Base-by-base conservation (phyloP, 345 rosid genomes). In the Alliaria petiolata region DNA sequence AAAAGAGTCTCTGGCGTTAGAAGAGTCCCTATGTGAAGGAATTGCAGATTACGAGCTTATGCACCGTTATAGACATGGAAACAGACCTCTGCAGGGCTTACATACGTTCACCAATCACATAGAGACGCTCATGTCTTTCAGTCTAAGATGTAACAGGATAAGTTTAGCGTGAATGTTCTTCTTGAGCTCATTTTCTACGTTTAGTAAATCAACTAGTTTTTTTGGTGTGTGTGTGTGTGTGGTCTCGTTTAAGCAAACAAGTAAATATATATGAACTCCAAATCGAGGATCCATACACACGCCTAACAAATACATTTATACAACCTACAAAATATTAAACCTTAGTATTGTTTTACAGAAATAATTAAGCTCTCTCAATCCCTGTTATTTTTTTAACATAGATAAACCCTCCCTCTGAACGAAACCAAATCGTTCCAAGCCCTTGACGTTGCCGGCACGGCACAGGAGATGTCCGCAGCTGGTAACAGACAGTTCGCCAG, bases 401-500 rank as follows among this genome's bases (percentile, higher is more conserved):
- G 53, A 36, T 39, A 20, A 20, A 2, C 46, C 47, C 35, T n/a
- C n/a, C n/a, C n/a, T 55, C 28, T 12, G 39, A 31, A 38, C 53
- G 61, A 57, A 38, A 63, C 59, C 22, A 69, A 6, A 19, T 69
- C 75, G 69, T 6, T 62, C 71, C 54, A 70, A 55, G 36, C 35
- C 12, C 53, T 12, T 56, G 71, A 17, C 8, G 51, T 70, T 49
- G 67, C 47, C 3, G 79, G 79, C 33, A 76, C 71, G 7, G 79
- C 79, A 22, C 68, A 7, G 0, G 78, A 74, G 20, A 74, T 67
- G 0, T 74, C 78, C 2, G 72, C 67, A 30, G 78, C 78, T 2
- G 78, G 72, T 40, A 54, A 31, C n/a, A 74, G 39, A 58, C 78
- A 74, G 46, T 74, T 74, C 2, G 76, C 80, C 15, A 70, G 75